Evolutionary conservation across 2,329 filamentous ascomycete genomes (phyloP).

Genomic region (Trichoderma oligosporum): DNA sequence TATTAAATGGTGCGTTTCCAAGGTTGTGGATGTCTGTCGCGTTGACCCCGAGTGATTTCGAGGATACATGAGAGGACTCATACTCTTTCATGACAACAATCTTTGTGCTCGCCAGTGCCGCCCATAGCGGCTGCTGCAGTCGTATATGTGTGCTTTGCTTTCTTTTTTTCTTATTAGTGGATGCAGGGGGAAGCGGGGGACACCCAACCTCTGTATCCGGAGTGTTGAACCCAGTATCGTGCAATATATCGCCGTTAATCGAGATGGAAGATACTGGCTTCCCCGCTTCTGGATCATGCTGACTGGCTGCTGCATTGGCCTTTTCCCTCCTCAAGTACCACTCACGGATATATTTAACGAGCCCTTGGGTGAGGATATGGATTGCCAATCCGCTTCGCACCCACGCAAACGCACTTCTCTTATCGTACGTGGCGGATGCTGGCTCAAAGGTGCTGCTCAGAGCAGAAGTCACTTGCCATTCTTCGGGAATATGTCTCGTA

Average conservation of each 20-base stretch:
- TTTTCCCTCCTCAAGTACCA: constrained; percentile 63
- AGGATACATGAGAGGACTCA: constrained; percentile 72
- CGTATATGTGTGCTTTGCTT: constrained; percentile 89
- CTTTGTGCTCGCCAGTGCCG: constrained; percentile 90
- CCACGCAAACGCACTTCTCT: constrained; percentile 60
- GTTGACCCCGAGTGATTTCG: constrained; percentile 69
- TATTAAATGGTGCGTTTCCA: constrained; percentile 69
- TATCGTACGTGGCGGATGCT: constrained; percentile 46
- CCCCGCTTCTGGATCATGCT: constrained; percentile 61
- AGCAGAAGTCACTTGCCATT: constrained; percentile 44
- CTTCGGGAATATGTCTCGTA: constrained; percentile 44
- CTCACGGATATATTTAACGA: constrained; percentile 66
- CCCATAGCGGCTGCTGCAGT: constrained; percentile 89
- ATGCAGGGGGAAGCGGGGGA: constrained; percentile 39
- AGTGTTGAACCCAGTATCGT: constrained; percentile 45
- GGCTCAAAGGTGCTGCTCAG: constrained; percentile 47
- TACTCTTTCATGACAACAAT: constrained; percentile 93
- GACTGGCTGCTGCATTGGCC: constrained; percentile 46
- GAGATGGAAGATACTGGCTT: constrained; percentile 42
- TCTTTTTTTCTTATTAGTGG: constrained; percentile 73
- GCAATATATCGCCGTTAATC: constrained; percentile 24
- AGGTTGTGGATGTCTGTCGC: constrained; percentile 74
- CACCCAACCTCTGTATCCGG: constrained; percentile 47
- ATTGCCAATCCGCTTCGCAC: constrained; percentile 66
- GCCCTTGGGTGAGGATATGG: constrained; percentile 70